phyloP scores from a whole-genome alignment of 2,329 filamentous ascomycete species.

The Alternaria gaisen region DNA sequence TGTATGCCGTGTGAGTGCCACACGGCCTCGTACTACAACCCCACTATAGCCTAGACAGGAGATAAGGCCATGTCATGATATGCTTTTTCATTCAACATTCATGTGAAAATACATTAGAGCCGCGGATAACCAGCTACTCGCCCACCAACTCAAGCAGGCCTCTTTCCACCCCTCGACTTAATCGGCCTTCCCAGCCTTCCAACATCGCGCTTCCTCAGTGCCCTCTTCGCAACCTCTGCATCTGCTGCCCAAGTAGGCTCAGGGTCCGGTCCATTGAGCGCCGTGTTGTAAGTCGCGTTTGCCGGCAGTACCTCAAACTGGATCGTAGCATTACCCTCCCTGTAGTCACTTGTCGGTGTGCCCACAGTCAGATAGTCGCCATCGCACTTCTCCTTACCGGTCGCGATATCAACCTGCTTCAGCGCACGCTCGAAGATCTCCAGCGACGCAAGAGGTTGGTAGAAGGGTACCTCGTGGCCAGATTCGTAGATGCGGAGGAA shows the following conservation, averaged over 20 bases:
- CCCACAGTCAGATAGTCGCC: slow-evolving; percentile 47
- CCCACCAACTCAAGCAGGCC: background rate
- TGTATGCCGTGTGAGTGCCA: slow-evolving; percentile 10
- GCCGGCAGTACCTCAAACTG: slow-evolving; percentile 54
- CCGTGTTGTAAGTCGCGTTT: slow-evolving; percentile 61
- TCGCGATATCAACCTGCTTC: slow-evolving; percentile 60
- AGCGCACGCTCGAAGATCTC: slow-evolving; percentile 62
- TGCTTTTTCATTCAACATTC: slow-evolving; percentile 7
- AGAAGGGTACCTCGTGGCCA: slow-evolving; percentile 63
- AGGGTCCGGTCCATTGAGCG: slow-evolving; percentile 54
- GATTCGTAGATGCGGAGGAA: slow-evolving; percentile 62
- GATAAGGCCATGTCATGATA: slow-evolving; percentile 1
- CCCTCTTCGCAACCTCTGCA: slow-evolving; percentile 1
- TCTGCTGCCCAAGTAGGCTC: slow-evolving; percentile 39
- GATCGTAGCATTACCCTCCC: slow-evolving; percentile 58
- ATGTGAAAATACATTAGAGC: background rate
- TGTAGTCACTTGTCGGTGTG: slow-evolving; percentile 48
- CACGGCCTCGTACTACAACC: slow-evolving; percentile 13
- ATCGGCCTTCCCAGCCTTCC: slow-evolving; percentile 25
- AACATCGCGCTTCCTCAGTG: slow-evolving; percentile 29
- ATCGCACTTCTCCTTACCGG: slow-evolving; percentile 49
- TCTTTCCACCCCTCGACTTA: slow-evolving; percentile 3
- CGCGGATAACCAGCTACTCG: background rate
- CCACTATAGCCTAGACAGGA: background rate
- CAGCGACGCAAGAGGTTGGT: slow-evolving; percentile 61